These are phyloP conservation scores for Phytophthora rubi DNA, from an alignment of 352 stramenopile genomes.

Conservation along the genomic window DNA sequence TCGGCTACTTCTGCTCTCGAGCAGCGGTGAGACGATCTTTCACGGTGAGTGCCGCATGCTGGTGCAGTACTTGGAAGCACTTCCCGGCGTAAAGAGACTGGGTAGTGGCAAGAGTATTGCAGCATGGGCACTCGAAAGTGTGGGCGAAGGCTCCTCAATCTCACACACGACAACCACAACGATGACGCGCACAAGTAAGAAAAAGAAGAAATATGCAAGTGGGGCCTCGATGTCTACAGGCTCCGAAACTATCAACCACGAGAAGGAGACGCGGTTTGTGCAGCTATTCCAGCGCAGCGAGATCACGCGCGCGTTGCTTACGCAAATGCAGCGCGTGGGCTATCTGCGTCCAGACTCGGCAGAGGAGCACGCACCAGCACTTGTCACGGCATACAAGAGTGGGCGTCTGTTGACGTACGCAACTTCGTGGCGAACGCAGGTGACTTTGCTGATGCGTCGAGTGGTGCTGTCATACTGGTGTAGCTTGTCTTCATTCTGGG, in stretches of 20 bases:
- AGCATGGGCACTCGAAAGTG: slow-evolving; percentile 35
- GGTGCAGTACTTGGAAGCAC: slow-evolving; percentile 28
- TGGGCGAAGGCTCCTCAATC: slow-evolving; percentile 8
- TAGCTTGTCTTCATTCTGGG: slow-evolving; percentile 15
- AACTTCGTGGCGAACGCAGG: slow-evolving; percentile 25
- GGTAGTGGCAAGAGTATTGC: slow-evolving; percentile 21
- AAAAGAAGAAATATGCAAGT: slow-evolving; percentile 27
- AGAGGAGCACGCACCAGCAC: slow-evolving; percentile 10
- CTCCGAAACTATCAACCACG: slow-evolving; percentile 3
- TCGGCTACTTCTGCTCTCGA: slow-evolving; percentile 34
- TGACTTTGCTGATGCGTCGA: slow-evolving; percentile 28
- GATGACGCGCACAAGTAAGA: slow-evolving; percentile 18
- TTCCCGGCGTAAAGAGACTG: slow-evolving; percentile 32
- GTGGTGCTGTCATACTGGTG: slow-evolving; percentile 36
- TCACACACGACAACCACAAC: slow-evolving; percentile 4
- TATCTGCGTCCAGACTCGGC: slow-evolving; percentile 23
- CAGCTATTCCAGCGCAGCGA: slow-evolving; percentile 38
- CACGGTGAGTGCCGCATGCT: slow-evolving; percentile 26
- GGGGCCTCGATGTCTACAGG: slow-evolving; percentile 8
- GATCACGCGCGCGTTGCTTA: slow-evolving; percentile 18
- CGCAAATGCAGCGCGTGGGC: slow-evolving; percentile 32
- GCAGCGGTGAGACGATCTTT: slow-evolving; percentile 30
- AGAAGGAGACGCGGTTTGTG: slow-evolving; percentile 29
- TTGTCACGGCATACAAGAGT: slow-evolving; percentile 22
- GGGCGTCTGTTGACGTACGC: slow-evolving; percentile 17